Conservation (phyloP, 2,329 filamentous ascomycete species). For the Aspergillus candidus region DNA sequence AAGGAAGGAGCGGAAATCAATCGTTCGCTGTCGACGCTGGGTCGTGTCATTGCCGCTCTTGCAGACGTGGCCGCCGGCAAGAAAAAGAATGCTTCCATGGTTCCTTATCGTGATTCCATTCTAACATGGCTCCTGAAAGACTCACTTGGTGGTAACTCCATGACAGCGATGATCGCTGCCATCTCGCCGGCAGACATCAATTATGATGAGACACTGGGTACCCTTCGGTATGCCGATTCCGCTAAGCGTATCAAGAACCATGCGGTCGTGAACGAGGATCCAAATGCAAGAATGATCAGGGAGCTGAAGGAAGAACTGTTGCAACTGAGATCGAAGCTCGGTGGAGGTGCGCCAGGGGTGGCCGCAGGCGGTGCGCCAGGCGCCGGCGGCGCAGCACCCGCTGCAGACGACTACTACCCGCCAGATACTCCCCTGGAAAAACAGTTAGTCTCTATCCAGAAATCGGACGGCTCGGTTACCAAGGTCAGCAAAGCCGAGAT, state of each 20-base stretch:
- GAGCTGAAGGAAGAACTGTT: conserved; percentile 93
- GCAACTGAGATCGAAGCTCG: conserved; percentile 78
- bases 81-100: conserved; percentile 67
- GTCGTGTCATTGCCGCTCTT: conserved; percentile 92
- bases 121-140: conserved; percentile 96
- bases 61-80: conserved; percentile 84
- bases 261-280: conserved; percentile 97
- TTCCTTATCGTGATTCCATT: conserved; percentile 95
- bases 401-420: conserved; percentile 77
- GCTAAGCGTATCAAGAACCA: conserved; percentile 99
- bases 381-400: conserved; percentile 40
- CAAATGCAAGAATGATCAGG: conserved; percentile 96
- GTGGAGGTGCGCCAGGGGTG: conserved; percentile 44
- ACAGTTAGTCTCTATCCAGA: conserved; percentile 91
- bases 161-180: conserved; percentile 99
- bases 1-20: conserved; percentile 99
- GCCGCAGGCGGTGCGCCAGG: conserved; percentile 38
- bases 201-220: conserved; percentile 95
- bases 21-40: conserved; percentile 87
- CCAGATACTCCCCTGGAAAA: conserved; percentile 88
- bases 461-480: conserved; percentile 77
- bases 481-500: conserved; percentile 98
- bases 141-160: conserved; percentile 93
- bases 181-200: conserved; percentile 99
- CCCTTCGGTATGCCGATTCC: conserved; percentile 90